Base-by-base conservation (phyloP, 176 grass and related monocot species). In the Carex cristatella region DNA sequence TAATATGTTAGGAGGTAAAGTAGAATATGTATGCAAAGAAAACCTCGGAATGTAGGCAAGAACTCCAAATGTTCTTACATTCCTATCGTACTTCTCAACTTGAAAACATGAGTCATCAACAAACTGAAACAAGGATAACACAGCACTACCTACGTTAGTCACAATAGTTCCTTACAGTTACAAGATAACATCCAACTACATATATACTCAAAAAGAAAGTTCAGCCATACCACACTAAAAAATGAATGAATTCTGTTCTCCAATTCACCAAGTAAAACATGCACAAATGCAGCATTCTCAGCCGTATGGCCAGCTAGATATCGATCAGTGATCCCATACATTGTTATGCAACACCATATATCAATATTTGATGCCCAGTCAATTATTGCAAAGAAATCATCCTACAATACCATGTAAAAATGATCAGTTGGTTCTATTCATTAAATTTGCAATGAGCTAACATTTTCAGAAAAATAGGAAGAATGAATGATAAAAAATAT, bases 101-200 rank as follows among this genome's bases (percentile, higher is more conserved):
- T 93, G 93, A 88, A 85, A 98, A 61, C 93, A 98, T 58, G 92
- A 91, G 87, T 98, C 95, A 84, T 98, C 95, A 79, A 98, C 80
- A 86, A 95, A 93, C 92, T 97, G 86, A 46, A 83, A 65, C 55
- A 79, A 72, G 78, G 76, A 68, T 86, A 80, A 72, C 32, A 6
- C 9, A 69, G 87, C 30, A 58, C 14, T 18, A 48, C 69, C 14
- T 42, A 8, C 5, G 16, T 57, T 33, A 78, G 74, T 57, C 23
- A 55, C 28, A 57, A 16, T 8, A 78, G 4, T 28, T 78, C 49
- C 51, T 79, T 51, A 79, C 30, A 33, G 57, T 58, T 58, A 58
- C 27, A 56, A 79, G 53, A 58, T 79, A 58, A 79, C 53, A 79
- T 58, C 13, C 51, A 4, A 56, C 28, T 19, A 4, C 5, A 57